Evolutionary conservation across 345 rosid genomes (phyloP), one percentile per base, ranked within the genome.

Genomic region (Trapa incisa): DNA sequence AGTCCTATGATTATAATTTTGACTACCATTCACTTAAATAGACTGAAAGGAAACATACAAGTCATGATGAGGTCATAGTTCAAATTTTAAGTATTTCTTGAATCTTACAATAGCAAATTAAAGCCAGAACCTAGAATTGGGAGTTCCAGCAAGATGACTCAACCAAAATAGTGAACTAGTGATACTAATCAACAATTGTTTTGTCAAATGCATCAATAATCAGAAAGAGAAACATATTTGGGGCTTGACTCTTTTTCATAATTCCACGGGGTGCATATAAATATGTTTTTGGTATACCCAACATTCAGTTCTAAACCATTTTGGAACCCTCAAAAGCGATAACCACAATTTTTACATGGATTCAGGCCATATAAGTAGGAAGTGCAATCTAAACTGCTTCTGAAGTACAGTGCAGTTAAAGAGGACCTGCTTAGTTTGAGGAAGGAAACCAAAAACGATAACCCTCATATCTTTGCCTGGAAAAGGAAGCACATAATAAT

Each of bases 391-490:
- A 11, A 62, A 60, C 32, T 60, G 10, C 62, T 8, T 57, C 33
- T 57, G 64, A 33, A 62, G 33, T 41, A 64, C 42, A 42, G 48
- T 6, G 22, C 9, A 67, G 70, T 43, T 48, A 53, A 60, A 61
- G 47, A 66, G 72, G 37, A 91, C 99, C 99, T 86, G 93, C 86
- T 80, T 91, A 76, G 83, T 89, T 70, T 80, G 80, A 47, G 99
- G 93, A 73, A 77, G 97, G 74, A 94, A 94, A 71, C 97, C 96
- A 76, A 89, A 89, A 50, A 94, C 97, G 69, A 94, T 75, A 65
- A 91, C 80, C 77, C 96, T 87, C 99, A 94, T 91, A 79, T 94
- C 99, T 77, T 91, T 94, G 68, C 99, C 99, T 94, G 76, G 77
- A 45, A 71, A 50, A 50, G 67, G 65, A 53, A 65, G 37, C 22